phyloP scores from a whole-genome alignment of 2,329 filamentous ascomycete species.

The Chrysoporthe deuterocubensis region DNA sequence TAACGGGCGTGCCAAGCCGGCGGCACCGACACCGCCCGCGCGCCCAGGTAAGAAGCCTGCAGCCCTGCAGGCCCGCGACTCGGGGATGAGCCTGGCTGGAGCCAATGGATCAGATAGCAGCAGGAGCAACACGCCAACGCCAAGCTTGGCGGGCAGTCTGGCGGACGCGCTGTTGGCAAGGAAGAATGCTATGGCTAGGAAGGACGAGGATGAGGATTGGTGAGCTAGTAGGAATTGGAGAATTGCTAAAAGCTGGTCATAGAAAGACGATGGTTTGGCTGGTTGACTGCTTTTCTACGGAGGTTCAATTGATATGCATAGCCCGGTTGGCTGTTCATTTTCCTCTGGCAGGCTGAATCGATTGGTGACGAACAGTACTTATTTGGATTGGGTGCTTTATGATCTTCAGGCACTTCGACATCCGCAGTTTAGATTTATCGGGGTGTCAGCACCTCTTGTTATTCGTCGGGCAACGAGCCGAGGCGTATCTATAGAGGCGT shows the following conservation, averaged over 20 bases:
- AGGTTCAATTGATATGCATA: conserved; percentile 19
- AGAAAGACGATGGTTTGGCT: conserved; percentile 1
- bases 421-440: not conserved
- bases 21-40: conserved; percentile 75
- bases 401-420: not conserved
- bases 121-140: conserved; percentile 72
- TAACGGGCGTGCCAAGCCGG: conserved; percentile 63
- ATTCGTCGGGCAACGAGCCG: conserved; percentile 19
- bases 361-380: conserved; percentile 10
- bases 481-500: conserved; percentile 32
- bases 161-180: conserved; percentile 79
- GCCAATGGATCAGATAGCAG: conserved; percentile 62
- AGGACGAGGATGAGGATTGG: conserved; percentile 74
- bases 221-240: conserved; percentile 38
- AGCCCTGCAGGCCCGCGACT: conserved; percentile 72
- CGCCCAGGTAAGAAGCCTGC: conserved; percentile 78
- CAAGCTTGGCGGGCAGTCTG: conserved; percentile 73
- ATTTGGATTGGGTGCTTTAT: conserved; percentile 1
- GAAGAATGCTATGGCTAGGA: conserved; percentile 75
- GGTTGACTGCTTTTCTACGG: not conserved
- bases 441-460: not conserved
- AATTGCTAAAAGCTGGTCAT: conserved; percentile 18
- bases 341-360: conserved; percentile 13
- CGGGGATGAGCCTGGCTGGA: conserved; percentile 64
- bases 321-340: conserved; percentile 14